Evolutionary conservation across 169 alveolate genomes (phyloP).

Genomic region (Cryptosporidium meleagridis): DNA sequence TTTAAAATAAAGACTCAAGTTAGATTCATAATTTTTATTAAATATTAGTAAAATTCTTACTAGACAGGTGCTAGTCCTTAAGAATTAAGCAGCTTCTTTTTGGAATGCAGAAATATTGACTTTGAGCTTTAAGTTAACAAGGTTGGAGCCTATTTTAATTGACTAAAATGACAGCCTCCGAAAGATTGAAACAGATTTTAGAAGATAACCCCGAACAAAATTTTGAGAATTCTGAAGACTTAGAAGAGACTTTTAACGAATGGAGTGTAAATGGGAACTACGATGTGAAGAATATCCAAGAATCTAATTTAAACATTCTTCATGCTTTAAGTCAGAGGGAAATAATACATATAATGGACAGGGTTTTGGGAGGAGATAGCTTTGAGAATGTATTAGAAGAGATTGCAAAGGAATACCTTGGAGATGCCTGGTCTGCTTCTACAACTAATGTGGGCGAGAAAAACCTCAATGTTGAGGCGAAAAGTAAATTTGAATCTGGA

Average conservation of each 20-base stretch:
- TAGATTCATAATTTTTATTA: background rate
- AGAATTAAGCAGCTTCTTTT: background rate
- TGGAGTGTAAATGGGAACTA: constrained; percentile 28
- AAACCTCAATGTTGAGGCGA: constrained; percentile 25
- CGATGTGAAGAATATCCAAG: constrained; percentile 75
- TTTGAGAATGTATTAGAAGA: constrained; percentile 57
- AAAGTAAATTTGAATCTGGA: constrained; percentile 53
- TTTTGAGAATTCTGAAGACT: background rate
- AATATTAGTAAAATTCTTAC: background rate
- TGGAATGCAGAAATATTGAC: background rate
- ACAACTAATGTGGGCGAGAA: background rate
- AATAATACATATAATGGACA: constrained; percentile 77
- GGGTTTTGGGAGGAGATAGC: constrained; percentile 75
- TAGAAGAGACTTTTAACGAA: constrained; percentile 60
- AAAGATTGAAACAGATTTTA: constrained; percentile 77
- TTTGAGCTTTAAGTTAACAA: background rate
- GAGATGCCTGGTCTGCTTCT: constrained; percentile 18
- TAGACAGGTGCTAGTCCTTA: background rate
- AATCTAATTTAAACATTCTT: constrained; percentile 76
- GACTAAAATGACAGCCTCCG: constrained; percentile 53
- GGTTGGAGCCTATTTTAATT: background rate
- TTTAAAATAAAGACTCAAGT: background rate
- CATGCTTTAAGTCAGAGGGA: constrained; percentile 79
- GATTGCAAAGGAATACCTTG: constrained; percentile 52
- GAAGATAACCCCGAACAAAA: constrained; percentile 74